Evolutionary conservation across 768 basidiomycete genomes (phyloP).

Genomic region (Suillus weaverae): DNA sequence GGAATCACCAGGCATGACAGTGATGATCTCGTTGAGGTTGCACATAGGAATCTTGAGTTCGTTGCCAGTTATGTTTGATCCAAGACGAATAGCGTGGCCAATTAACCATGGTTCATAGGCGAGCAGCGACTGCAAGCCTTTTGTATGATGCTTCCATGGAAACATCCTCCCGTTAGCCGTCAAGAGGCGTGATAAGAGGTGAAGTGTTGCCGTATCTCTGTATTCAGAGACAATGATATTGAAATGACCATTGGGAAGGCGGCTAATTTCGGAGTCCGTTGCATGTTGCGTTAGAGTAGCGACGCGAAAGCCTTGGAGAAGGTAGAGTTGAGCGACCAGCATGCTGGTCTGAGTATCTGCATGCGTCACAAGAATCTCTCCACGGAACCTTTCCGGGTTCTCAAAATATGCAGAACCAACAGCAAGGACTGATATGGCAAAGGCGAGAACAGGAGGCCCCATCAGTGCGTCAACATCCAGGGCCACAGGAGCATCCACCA

Average conservation of each 20-base stretch:
- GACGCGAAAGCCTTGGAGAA: not conserved
- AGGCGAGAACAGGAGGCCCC: not conserved
- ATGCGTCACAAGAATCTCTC: constrained; percentile 3
- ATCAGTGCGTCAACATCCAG: too few species aligned
- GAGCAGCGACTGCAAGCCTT: not conserved
- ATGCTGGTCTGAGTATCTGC: not conserved
- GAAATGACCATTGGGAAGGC: not conserved
- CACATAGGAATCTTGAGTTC: not conserved
- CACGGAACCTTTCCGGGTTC: not conserved
- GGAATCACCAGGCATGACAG: not conserved
- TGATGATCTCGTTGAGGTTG: not conserved
- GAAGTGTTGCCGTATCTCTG: not conserved
- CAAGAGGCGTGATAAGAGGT: not conserved
- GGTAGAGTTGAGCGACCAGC: not conserved
- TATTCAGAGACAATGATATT: not conserved
- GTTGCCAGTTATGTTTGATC: not conserved
- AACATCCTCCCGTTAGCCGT: not conserved
- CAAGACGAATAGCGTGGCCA: not conserved
- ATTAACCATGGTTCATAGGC: not conserved
- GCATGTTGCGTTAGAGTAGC: not conserved
- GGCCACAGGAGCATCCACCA: not conserved
- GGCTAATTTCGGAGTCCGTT: not conserved
- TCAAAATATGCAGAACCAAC: not conserved
- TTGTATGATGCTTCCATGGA: not conserved
- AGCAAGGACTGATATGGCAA: constrained; percentile 2